Evolutionary conservation across 2,329 filamentous ascomycete species (phyloP).

Genomic region (Xylariaceae sp.): DNA sequence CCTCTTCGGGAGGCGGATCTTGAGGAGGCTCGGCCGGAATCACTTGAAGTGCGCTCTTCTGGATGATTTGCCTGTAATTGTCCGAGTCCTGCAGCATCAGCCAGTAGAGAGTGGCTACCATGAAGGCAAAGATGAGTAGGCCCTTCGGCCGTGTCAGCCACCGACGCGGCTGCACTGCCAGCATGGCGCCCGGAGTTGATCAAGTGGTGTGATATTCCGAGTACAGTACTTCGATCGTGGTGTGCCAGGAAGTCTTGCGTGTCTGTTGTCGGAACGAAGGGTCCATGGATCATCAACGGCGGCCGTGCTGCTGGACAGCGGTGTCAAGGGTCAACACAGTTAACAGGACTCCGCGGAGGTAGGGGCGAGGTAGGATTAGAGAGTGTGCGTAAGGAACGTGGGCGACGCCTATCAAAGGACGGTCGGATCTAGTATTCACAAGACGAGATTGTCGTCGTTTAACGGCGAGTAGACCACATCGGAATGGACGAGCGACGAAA

Average conservation of each 20-base stretch:
- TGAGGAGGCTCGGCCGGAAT: conserved; percentile 3
- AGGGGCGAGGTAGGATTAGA: conserved; percentile 1
- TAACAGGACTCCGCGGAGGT: neutral
- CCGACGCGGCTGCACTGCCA: conserved; percentile 29
- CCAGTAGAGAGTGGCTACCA: conserved; percentile 39
- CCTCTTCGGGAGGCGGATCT: conserved; percentile 6
- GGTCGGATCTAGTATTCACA: conserved; percentile 16
- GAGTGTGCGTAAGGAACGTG: conserved; percentile 26
- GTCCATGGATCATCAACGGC: no score
- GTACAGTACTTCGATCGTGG: no score
- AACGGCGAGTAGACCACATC: conserved; percentile 4
- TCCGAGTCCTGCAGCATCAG: conserved; percentile 36
- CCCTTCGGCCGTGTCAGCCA: conserved; percentile 38
- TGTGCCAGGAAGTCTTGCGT: conserved; percentile 1
- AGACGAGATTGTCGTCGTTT: neutral
- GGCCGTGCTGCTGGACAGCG: no score
- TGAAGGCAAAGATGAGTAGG: conserved; percentile 37
- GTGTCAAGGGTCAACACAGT: no score
- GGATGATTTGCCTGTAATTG: conserved; percentile 11
- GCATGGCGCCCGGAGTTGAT: conserved; percentile 22
- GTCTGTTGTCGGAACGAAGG: no score
- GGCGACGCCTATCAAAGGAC: conserved; percentile 35
- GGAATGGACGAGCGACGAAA: neutral
- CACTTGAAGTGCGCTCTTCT: conserved; percentile 2
- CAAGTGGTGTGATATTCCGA: neutral